Evolutionary conservation across 768 basidiomycete genomes (phyloP).

Genomic region (Psilocybe sp.): DNA sequence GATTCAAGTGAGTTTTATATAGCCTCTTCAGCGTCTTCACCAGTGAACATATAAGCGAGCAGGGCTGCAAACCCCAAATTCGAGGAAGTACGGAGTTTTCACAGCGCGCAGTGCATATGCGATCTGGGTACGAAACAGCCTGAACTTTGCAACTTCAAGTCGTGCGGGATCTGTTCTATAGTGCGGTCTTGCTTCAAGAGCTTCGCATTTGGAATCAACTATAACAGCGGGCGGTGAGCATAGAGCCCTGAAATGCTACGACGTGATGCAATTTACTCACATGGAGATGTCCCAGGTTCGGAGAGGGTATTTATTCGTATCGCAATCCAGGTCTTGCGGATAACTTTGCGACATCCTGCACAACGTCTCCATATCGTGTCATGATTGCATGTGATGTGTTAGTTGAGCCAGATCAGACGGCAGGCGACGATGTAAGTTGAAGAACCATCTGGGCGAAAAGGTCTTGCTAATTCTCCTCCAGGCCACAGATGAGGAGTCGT

Average conservation of each 20-base stretch:
- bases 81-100: constrained; percentile 56
- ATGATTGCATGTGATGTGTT: constrained; percentile 58
- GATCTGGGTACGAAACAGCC: constrained; percentile 57
- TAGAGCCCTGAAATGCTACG: neutral
- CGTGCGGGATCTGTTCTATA: constrained; percentile 64
- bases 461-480: constrained; percentile 15
- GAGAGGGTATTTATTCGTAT: constrained; percentile 63
- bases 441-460: neutral
- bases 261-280: neutral
- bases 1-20: constrained; percentile 39
- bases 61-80: constrained; percentile 34
- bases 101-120: constrained; percentile 66
- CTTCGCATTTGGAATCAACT: constrained; percentile 53
- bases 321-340: constrained; percentile 58
- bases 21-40: neutral
- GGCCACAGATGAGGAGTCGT: constrained; percentile 44
- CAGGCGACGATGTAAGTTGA: constrained; percentile 26
- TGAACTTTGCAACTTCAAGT: constrained; percentile 51
- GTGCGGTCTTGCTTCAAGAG: constrained; percentile 54
- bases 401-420: constrained; percentile 33
- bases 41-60: constrained; percentile 4
- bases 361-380: constrained; percentile 63
- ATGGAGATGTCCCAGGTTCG: constrained; percentile 33
- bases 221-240: constrained; percentile 54
- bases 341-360: constrained; percentile 61